Evolutionary conservation across 495 filamentous ascomycete genomes (phyloP).

Genomic region (Podospora tetraspora): DNA sequence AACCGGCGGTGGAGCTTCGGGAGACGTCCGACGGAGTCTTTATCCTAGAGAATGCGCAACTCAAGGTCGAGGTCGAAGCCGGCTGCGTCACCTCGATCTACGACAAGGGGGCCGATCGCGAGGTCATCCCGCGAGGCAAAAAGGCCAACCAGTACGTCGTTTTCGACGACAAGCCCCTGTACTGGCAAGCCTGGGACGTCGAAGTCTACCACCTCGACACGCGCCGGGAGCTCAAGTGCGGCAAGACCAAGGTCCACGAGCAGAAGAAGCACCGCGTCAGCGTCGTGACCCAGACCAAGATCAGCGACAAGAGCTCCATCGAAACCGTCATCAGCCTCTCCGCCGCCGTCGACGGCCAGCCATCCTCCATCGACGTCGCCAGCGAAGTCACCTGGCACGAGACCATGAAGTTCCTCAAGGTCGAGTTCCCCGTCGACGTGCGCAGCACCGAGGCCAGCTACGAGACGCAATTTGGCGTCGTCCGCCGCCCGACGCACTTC

Average conservation of each 20-base stretch:
- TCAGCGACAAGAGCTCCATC: conserved; percentile 81
- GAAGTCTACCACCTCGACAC: conserved; percentile 93
- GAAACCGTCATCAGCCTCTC: conserved; percentile 79
- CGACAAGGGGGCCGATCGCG: conserved; percentile 62
- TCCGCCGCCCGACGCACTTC: conserved; percentile 87
- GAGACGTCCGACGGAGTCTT: conserved; percentile 67
- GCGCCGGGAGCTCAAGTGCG: conserved; percentile 63
- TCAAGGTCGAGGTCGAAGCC: conserved; percentile 62
- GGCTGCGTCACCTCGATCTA: conserved; percentile 79
- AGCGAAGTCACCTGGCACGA: conserved; percentile 90
- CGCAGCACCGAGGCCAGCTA: conserved; percentile 91
- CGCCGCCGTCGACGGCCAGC: conserved; percentile 56
- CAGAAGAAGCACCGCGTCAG: conserved; percentile 68
- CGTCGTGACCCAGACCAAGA: conserved; percentile 73
- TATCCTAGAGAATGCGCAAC: conserved; percentile 67
- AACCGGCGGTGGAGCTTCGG: conserved; percentile 52
- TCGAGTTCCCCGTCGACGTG: conserved; percentile 94
- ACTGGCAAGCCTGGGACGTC: conserved; percentile 99
- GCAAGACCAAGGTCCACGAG: conserved; percentile 65
- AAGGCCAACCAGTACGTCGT: conserved; percentile 91
- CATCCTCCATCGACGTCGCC: conserved; percentile 69
- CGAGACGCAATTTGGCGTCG: conserved; percentile 88
- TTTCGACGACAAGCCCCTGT: conserved; percentile 95
- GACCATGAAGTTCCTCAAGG: conserved; percentile 96
- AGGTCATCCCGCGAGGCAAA: conserved; percentile 70